Base-by-base conservation (phyloP, 2,329 filamentous ascomycete species). In the Metarhizium rileyi region DNA sequence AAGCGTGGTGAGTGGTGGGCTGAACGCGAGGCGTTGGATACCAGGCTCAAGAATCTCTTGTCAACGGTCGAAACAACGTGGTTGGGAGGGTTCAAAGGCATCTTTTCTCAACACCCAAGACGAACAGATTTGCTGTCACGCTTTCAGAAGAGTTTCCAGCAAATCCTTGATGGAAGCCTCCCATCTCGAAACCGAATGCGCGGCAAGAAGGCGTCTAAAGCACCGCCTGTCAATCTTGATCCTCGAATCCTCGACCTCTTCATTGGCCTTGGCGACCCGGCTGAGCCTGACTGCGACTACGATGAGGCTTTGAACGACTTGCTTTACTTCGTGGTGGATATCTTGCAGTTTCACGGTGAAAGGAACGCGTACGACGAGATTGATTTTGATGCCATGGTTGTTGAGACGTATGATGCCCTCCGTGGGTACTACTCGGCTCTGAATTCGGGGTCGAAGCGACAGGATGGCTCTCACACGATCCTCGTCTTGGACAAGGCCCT, bases 341-440 rank as follows among this genome's bases (percentile, higher is more conserved):
- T 97, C 47, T 74, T 98, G 3, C 93, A 97, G 63, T 97, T 98
- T 66, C 88, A 95, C 58, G 93, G 93, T 16, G 94, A 98, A 68
- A 80, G 83, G 44, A 98, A 97, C 62, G 93, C 94, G 0, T 96
- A 96, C 66, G 93, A 98, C 59, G 93, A 98, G 69, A 87, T 98
- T 54, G 91, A 97, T 66, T 95, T 97, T 62, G 93, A 98, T 55
- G 71, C 77, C 57, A 94, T 98, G 80, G 82, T 90, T 5, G 77
- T 97, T 36, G 90, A 95, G 58, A 88, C 87, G 0, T 78, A 89
- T 36, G 91, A 96, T 66, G 88, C 90, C 2, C 71, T 98, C 25
- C 80, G 83, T 46, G 78, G 81, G 1, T 96, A 96, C 61, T 84
- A 95, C 59, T 74, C 71, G 23, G 69, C 71, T 0, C 66, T 66